Evolutionary conservation across 1,139 yeast species (phyloP).

Genomic region (Yamadazyma triangularis): DNA sequence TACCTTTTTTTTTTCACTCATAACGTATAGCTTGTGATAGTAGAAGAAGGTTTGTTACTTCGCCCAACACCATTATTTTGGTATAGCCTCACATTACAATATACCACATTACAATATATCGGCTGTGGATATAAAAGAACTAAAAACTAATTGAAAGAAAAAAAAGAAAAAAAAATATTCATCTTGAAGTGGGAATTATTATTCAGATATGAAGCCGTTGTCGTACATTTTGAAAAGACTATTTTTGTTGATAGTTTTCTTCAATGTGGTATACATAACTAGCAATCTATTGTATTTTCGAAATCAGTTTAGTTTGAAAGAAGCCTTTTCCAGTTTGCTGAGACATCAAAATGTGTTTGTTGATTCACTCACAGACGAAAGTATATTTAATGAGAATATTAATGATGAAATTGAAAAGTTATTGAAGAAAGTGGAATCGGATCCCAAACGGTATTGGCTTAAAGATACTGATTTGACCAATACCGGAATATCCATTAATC

Average conservation of each 20-base stretch:
- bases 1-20: no score
- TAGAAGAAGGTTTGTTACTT: no score
- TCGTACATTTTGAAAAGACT: constrained; percentile 2
- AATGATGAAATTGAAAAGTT: constrained; percentile 11
- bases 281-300: constrained; percentile 7
- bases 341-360: neutral
- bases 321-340: constrained; percentile 2
- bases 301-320: constrained; percentile 7
- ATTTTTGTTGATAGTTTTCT: constrained; percentile 3
- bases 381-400: constrained; percentile 6
- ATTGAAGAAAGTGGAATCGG: constrained; percentile 14
- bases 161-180: no score
- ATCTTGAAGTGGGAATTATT: no score
- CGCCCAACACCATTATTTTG: no score
- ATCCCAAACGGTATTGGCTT: constrained; percentile 18
- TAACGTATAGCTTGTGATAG: no score
- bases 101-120: no score
- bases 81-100: no score
- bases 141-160: no score
- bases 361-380: neutral
- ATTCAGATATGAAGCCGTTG: constrained; percentile 1
- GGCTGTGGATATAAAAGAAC: no score
- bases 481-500: constrained; percentile 14
- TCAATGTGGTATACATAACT: constrained; percentile 8
- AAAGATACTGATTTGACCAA: constrained; percentile 19